phyloP scores from a whole-genome alignment of 805 yeast genomes.

The Saccharomycopsis synnaedendra region DNA sequence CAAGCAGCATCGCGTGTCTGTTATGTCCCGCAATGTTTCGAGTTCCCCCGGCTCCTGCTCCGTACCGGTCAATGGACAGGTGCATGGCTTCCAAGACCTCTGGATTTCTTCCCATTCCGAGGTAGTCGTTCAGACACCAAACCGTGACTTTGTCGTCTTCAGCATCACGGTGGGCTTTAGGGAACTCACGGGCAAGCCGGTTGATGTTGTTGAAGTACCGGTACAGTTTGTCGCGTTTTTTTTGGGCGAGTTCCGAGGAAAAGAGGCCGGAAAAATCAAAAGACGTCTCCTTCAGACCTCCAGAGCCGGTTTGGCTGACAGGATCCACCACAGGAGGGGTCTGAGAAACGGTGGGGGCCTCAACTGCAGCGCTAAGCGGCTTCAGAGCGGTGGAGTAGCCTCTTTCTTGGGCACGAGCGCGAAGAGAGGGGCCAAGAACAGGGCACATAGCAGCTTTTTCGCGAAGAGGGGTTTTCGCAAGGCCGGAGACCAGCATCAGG shows the following conservation, averaged over 20 bases:
- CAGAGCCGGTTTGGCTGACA: slow-evolving; percentile 24
- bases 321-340: slow-evolving; percentile 10
- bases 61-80: slow-evolving; percentile 72
- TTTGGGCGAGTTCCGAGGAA: slow-evolving; percentile 53
- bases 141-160: slow-evolving; percentile 86
- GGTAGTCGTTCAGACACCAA: slow-evolving; percentile 97
- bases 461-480: slow-evolving; percentile 49
- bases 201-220: slow-evolving; percentile 96
- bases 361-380: slow-evolving; percentile 23
- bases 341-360: slow-evolving; percentile 21
- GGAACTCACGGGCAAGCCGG: slow-evolving; percentile 88
- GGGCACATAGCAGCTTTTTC: slow-evolving; percentile 71
- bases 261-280: slow-evolving; percentile 70
- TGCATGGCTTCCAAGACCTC: slow-evolving; percentile 69
- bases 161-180: slow-evolving; percentile 72
- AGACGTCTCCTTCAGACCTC: slow-evolving; percentile 27
- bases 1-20: slow-evolving; percentile 76
- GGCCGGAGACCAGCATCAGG: slow-evolving; percentile 43
- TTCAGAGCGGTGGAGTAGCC: slow-evolving; percentile 25
- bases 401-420: slow-evolving; percentile 7
- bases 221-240: slow-evolving; percentile 83
- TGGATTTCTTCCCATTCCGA: slow-evolving; percentile 85
- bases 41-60: slow-evolving; percentile 99
- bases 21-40: slow-evolving; percentile 98
- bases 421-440: slow-evolving; percentile 75